phyloP scores from a whole-genome alignment of 306 rosid species.

The Canavalia ensiformis region DNA sequence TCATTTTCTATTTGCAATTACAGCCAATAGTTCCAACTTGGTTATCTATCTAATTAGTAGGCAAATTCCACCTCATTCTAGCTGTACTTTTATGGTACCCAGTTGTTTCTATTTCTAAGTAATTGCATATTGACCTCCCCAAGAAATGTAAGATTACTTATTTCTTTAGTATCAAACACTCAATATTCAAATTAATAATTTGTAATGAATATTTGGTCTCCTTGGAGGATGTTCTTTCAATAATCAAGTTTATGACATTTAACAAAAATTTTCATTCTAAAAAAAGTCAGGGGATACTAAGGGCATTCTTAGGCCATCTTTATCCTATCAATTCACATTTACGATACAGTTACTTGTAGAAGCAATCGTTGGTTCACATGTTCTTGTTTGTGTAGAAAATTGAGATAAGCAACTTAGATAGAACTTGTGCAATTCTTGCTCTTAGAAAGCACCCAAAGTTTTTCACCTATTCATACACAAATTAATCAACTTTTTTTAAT shows the following conservation, averaged over 20 bases:
- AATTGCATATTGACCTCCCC: conserved; percentile 1
- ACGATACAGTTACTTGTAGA: too few relatives aligned
- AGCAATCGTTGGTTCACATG: too few relatives aligned
- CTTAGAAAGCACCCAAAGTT: neutral
- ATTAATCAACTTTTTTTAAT: conserved; percentile 34
- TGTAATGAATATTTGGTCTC: neutral
- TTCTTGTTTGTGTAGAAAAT: too few relatives aligned
- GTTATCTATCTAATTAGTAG: neutral
- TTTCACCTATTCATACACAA: conserved; percentile 11
- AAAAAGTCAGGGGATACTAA: too few relatives aligned
- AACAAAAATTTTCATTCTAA: neutral
- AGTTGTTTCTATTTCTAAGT: conserved; percentile 32
- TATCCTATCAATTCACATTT: too few relatives aligned
- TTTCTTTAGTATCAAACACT: conserved; percentile 21
- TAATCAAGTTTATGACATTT: neutral
- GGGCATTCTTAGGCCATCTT: too few relatives aligned
- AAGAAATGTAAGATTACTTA: conserved; percentile 1
- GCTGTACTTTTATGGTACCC: conserved; percentile 41
- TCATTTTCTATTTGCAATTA: conserved; percentile 42
- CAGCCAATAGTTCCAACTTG: conserved; percentile 45
- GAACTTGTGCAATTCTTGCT: too few relatives aligned
- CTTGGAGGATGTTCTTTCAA: neutral
- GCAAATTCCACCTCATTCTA: conserved; percentile 54
- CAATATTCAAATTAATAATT: neutral
- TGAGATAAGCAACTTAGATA: too few relatives aligned